Conservation (phyloP, 768 basidiomycete species). For the Boletus reticulatus region DNA sequence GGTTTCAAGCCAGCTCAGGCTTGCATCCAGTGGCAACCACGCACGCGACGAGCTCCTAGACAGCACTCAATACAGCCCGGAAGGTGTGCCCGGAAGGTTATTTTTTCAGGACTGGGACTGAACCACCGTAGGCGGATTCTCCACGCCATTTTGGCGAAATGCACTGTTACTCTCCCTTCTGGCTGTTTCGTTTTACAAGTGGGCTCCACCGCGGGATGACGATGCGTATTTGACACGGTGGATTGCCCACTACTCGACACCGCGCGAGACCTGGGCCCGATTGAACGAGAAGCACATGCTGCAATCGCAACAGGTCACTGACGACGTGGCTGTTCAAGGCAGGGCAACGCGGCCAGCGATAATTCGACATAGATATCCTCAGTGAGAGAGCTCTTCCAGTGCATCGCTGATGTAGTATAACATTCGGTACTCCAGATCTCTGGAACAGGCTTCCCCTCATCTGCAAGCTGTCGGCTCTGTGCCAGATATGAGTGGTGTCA, state of each 20-base stretch:
- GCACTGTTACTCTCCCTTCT: slow-evolving; percentile 50
- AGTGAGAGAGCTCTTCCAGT: slow-evolving; percentile 50
- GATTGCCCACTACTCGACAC: slow-evolving; percentile 56
- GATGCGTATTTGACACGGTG: slow-evolving; percentile 65
- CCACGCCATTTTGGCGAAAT: slow-evolving; percentile 66
- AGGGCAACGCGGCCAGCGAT: slow-evolving; percentile 45
- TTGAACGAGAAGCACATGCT: slow-evolving; percentile 56
- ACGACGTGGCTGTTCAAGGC: slow-evolving; percentile 41
- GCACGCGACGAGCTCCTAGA: slow-evolving; percentile 40
- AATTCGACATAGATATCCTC: slow-evolving; percentile 68
- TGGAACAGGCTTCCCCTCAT: slow-evolving; percentile 63
- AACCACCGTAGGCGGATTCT: slow-evolving; percentile 45
- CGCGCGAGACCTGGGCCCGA: slow-evolving; percentile 52
- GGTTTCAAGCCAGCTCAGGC: slow-evolving; percentile 38
- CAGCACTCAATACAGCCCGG: slow-evolving; percentile 48
- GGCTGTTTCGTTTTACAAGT: slow-evolving; percentile 61
- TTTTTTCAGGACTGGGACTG: slow-evolving; percentile 1
- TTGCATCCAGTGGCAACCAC: slow-evolving; percentile 42
- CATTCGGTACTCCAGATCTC: slow-evolving; percentile 37
- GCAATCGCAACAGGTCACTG: slow-evolving; percentile 40
- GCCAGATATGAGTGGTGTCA: slow-evolving; percentile 35
- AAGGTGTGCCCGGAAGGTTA: slow-evolving; percentile 45
- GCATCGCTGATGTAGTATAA: slow-evolving; percentile 1
- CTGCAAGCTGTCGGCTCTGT: slow-evolving; percentile 53
- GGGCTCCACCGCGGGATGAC: slow-evolving; percentile 58